Evolutionary conservation across 1,284 basidiomycete genomes (phyloP).

Genomic region (Leccinum pallidistipes): DNA sequence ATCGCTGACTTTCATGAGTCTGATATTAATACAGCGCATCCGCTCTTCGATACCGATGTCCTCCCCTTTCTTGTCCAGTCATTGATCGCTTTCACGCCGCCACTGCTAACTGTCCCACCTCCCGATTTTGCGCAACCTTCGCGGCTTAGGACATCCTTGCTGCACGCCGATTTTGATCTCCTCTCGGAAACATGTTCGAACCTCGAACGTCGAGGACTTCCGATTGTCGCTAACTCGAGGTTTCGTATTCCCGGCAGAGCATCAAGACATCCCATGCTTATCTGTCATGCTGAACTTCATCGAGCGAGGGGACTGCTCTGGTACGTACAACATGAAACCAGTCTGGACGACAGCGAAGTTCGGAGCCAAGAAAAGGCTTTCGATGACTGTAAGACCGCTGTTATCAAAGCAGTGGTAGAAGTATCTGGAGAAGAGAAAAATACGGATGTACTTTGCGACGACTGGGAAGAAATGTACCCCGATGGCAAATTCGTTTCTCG

Average conservation of each 20-base stretch:
- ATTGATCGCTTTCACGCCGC: slow-evolving; percentile 57
- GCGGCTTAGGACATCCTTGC: slow-evolving; percentile 48
- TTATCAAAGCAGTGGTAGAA: slow-evolving; percentile 84
- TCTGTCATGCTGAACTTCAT: slow-evolving; percentile 69
- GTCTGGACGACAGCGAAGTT: slow-evolving; percentile 44
- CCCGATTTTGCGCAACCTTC: slow-evolving; percentile 44
- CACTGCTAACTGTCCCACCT: slow-evolving; percentile 41
- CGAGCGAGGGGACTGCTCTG: slow-evolving; percentile 63
- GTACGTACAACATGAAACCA: slow-evolving; percentile 40
- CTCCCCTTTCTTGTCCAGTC: slow-evolving; percentile 63
- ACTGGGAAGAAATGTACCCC: slow-evolving; percentile 52
- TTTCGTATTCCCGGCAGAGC: slow-evolving; percentile 55
- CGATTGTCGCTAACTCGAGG: slow-evolving; percentile 71
- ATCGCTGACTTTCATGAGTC: not conserved
- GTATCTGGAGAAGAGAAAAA: slow-evolving; percentile 82
- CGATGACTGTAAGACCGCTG: slow-evolving; percentile 78
- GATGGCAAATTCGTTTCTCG: slow-evolving; percentile 72
- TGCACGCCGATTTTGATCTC: slow-evolving; percentile 68
- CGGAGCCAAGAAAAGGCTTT: slow-evolving; percentile 69
- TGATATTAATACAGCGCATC: slow-evolving; percentile 41
- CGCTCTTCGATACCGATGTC: slow-evolving; percentile 58
- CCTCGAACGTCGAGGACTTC: slow-evolving; percentile 76
- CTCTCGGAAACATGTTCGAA: slow-evolving; percentile 73
- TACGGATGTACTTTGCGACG: slow-evolving; percentile 71
- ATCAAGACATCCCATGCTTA: slow-evolving; percentile 59